phyloP scores from a whole-genome alignment of 768 basidiomycete genomes.

The Mrakia hoshinonis region DNA sequence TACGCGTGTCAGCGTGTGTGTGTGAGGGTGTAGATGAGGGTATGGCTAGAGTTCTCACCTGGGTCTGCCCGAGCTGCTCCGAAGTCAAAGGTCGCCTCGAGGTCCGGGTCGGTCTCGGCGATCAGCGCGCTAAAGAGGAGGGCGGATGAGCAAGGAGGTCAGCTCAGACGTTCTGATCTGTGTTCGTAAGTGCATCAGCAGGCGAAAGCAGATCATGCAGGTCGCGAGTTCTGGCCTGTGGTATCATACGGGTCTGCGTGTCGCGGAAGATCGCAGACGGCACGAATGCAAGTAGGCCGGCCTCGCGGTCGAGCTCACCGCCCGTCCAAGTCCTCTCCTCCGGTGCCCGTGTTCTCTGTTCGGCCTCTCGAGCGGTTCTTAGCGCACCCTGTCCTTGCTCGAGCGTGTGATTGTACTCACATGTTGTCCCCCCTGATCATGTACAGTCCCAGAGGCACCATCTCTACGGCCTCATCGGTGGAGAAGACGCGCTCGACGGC shows the following conservation, averaged over 20 bases:
- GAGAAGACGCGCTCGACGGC: slow-evolving; percentile 89
- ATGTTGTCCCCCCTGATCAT: slow-evolving; percentile 98
- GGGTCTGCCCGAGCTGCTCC: slow-evolving; percentile 78
- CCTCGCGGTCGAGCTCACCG: too few species aligned
- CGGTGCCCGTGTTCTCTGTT: too few species aligned
- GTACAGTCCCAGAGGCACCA: slow-evolving; percentile 87
- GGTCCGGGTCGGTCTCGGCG: slow-evolving; percentile 49
- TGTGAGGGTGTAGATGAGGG: neutral
- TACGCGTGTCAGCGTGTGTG: neutral
- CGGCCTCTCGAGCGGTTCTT: too few species aligned
- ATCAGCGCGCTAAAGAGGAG: slow-evolving; percentile 40
- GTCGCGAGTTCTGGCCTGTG: too few species aligned
- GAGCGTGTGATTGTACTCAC: slow-evolving; percentile 43
- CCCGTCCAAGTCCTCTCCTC: too few species aligned
- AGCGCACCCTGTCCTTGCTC: neutral
- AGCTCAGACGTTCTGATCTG: neutral
- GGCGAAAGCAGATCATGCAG: too few species aligned
- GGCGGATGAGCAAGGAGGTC: neutral
- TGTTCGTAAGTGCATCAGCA: too few species aligned
- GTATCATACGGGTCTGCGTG: too few species aligned
- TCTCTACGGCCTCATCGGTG: slow-evolving; percentile 83
- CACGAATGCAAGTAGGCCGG: too few species aligned
- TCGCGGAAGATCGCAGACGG: too few species aligned
- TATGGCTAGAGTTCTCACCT: slow-evolving; percentile 40
- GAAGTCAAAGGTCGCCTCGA: slow-evolving; percentile 77